Evolutionary conservation across 345 rosid genomes (phyloP).

Genomic region (Euphorbia peplus): DNA sequence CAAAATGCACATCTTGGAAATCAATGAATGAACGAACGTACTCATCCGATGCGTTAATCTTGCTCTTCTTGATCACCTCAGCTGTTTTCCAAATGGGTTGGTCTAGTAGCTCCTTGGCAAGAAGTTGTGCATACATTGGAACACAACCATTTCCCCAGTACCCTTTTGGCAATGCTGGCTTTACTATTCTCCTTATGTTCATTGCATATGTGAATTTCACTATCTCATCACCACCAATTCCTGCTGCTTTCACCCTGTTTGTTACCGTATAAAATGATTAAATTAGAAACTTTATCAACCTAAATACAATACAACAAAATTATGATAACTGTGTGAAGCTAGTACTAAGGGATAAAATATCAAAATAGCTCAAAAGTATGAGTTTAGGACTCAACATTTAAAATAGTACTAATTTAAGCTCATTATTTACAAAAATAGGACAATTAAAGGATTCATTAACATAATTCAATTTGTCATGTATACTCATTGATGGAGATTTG

Average conservation of each 20-base stretch:
- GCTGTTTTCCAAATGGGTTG: constrained; percentile 80
- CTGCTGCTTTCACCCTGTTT: constrained; percentile 45
- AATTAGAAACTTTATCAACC: background rate
- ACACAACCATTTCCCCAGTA: constrained; percentile 92
- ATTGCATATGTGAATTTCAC: constrained; percentile 67
- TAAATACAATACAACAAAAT: no score
- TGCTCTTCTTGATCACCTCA: constrained; percentile 70
- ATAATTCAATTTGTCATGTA: no score
- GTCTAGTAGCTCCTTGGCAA: constrained; percentile 46
- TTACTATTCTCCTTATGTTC: constrained; percentile 53
- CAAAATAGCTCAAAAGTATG: no score
- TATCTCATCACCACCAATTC: constrained; percentile 36
- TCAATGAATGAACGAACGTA: constrained; percentile 76
- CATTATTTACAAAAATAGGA: no score
- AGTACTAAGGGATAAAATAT: no score
- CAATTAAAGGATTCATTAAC: no score
- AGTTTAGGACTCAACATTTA: no score
- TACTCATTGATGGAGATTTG: no score
- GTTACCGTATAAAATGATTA: background rate
- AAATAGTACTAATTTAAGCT: no score
- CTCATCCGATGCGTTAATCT: constrained; percentile 50
- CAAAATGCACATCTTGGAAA: constrained; percentile 50
- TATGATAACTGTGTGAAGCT: no score
- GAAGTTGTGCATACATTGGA: constrained; percentile 57
- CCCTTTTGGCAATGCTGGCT: constrained; percentile 65